Conservation (phyloP, 257 asterid genomes). For the Przewalskia tangutica region DNA sequence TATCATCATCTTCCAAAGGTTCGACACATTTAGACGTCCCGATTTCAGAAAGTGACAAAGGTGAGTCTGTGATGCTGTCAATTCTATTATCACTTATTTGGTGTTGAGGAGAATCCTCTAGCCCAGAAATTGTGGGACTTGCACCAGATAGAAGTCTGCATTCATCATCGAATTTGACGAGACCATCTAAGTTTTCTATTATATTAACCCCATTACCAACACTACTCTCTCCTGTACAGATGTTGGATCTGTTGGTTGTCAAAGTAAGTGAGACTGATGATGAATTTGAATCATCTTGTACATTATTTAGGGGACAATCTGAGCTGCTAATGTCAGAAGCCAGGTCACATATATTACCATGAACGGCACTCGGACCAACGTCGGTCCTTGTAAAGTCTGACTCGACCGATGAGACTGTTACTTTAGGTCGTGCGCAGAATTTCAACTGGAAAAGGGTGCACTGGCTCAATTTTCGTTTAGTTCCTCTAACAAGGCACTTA, state of each 20-base stretch:
- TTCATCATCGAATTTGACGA: constrained; percentile 15
- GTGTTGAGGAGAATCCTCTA: constrained; percentile 16
- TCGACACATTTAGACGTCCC: constrained; percentile 24
- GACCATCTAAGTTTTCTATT: constrained; percentile 13
- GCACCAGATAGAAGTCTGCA: neutral
- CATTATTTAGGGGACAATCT: constrained; percentile 18
- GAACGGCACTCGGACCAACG: constrained; percentile 6
- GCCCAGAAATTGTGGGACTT: constrained; percentile 1
- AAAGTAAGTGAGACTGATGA: constrained; percentile 4
- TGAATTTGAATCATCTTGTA: neutral
- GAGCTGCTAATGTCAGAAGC: constrained; percentile 11
- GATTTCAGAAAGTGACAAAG: constrained; percentile 15
- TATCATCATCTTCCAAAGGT: constrained; percentile 20
- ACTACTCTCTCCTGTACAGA: neutral
- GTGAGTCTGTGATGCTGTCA: constrained; percentile 12
- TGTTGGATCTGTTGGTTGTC: neutral
- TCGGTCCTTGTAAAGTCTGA: constrained; percentile 10
- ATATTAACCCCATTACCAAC: constrained; percentile 7
- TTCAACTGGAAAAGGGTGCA: constrained; percentile 68
- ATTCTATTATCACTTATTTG: constrained; percentile 13
- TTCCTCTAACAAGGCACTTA: constrained; percentile 65
- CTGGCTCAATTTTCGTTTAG: constrained; percentile 70
- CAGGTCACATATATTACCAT: constrained; percentile 6
- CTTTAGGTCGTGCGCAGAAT: constrained; percentile 47
- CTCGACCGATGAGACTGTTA: constrained; percentile 16